Evolutionary conservation across 2,329 filamentous ascomycete genomes (phyloP), one percentile per base, ranked within the genome.

Genomic region (Trichothecium sympodiale): DNA sequence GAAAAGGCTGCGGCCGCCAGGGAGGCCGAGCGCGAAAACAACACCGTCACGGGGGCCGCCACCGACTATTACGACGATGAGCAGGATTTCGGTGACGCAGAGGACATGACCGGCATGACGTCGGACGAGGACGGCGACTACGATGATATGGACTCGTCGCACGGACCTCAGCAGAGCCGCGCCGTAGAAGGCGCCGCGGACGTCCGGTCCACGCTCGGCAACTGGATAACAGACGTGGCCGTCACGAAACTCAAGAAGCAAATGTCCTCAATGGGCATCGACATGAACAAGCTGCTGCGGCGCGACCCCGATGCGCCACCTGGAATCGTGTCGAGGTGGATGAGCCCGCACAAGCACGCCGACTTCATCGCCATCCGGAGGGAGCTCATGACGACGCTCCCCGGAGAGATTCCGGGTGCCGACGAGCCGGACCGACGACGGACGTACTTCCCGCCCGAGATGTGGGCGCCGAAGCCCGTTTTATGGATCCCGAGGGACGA

Each of bases 401-500:
- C 40, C 4, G 33, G 36, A 8, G 62, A 68, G 17, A 69, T 76
- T 36, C 51, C 69, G 1, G 86, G 87, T 51, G 52, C 73, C 0
- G 63, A 68, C 0, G 67, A 78, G 34, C 62, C 74, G 2, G 74
- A 81, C 23, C 31, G 25, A 3, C 26, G 38, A 51, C 63, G 67
- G 9, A 69, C 82, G 34, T 87, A 73, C 56, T 78, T 87, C 42
- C 84, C 86, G 0, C 71, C 80, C 0, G 58, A 61, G 35, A 45
- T 60, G 69, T 89, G 51, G 71, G 57, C 17, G 66, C 74, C 41
- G 45, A 67, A 46, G 58, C 83, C 83, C 2, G 61, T 85, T 20
- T 65, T 94, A n/a, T 94, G 87, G 87, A 83, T 94, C 37, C 85
- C 87, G 0, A 67, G 74, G 39, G 87, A 94, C 49, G 60, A 69